Percentiles rank a stretch among this genome's conserved stretches.
These are phyloP conservation scores for Leccinum fallax DNA, from an alignment of 1,284 basidiomycete genomes.

Conservation along the genomic window DNA sequence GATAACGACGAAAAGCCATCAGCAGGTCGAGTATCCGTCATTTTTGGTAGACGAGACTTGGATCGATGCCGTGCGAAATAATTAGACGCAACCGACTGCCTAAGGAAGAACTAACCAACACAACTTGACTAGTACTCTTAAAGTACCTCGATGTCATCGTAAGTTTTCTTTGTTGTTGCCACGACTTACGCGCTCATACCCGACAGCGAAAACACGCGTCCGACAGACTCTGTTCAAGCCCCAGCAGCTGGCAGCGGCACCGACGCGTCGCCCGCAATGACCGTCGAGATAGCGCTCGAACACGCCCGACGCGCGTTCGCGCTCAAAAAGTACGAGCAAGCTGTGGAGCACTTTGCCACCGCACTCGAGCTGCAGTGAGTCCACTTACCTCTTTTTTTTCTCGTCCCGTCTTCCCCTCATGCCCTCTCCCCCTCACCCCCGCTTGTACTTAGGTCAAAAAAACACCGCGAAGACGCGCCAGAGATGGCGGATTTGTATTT, in stretches of 20 bases:
- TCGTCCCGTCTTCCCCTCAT: not conserved
- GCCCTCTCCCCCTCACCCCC: not conserved
- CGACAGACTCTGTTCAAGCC: not conserved
- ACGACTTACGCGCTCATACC: not conserved
- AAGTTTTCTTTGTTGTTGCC: constrained; percentile 6
- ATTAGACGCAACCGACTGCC: too few relatives aligned
- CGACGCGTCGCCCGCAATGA: constrained; percentile 26
- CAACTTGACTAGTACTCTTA: too few relatives aligned
- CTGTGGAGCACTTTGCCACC: constrained; percentile 81
- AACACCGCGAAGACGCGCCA: constrained; percentile 73
- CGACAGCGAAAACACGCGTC: constrained; percentile 10
- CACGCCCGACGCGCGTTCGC: constrained; percentile 86
- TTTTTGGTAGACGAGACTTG: not conserved
- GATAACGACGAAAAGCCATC: constrained; percentile 69
- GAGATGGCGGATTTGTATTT: constrained; percentile 85
- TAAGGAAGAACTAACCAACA: too few relatives aligned
- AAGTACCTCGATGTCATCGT: constrained; percentile 26
- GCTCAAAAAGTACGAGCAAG: constrained; percentile 84
- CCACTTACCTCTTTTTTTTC: not conserved
- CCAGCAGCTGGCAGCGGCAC: not conserved
- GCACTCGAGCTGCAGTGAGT: constrained; percentile 80
- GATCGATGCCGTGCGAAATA: not conserved
- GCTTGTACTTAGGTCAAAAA: constrained; percentile 54
- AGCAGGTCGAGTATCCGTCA: constrained; percentile 14
- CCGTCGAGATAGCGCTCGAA: constrained; percentile 64